phyloP scores from a whole-genome alignment of 805 yeast species.

The Saccharomycopsis selenospora region DNA sequence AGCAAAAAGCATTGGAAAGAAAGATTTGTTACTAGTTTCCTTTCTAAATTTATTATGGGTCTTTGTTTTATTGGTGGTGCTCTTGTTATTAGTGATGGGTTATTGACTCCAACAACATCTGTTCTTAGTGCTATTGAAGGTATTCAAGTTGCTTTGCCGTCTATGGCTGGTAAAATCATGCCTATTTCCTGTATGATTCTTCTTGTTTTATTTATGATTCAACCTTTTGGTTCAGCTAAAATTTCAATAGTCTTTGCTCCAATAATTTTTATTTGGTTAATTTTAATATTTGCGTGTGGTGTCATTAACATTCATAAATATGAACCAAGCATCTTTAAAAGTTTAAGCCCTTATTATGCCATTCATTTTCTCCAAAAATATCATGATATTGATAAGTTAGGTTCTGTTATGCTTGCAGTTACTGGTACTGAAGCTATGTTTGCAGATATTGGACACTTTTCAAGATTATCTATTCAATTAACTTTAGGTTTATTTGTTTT shows the following conservation, averaged over 20 bases:
- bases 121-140: conserved; percentile 53
- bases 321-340: conserved; percentile 37
- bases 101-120: conserved; percentile 58
- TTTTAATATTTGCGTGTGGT: conserved; percentile 40
- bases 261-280: conserved; percentile 44
- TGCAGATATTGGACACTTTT: conserved; percentile 55
- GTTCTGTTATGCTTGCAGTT: conserved; percentile 46
- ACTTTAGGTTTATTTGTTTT: conserved; percentile 42
- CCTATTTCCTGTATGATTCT: conserved; percentile 45
- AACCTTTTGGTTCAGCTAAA: conserved; percentile 43
- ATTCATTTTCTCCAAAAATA: conserved; percentile 33
- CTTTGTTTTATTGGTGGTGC: conserved; percentile 49
- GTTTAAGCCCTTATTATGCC: conserved; percentile 48
- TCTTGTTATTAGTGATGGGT: conserved; percentile 51
- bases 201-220: conserved; percentile 38
- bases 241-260: conserved; percentile 49
- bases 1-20: conserved; percentile 19
- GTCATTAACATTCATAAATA: conserved; percentile 36
- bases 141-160: conserved; percentile 44
- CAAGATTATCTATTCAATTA: conserved; percentile 41
- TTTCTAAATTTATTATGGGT: conserved; percentile 31
- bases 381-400: conserved; percentile 38
- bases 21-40: conserved; percentile 26
- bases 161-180: conserved; percentile 34
- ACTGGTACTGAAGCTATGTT: conserved; percentile 62